These are phyloP conservation scores for Termitomyces sp. DNA, from an alignment of 768 basidiomycete genomes.

Conservation along the genomic window DNA sequence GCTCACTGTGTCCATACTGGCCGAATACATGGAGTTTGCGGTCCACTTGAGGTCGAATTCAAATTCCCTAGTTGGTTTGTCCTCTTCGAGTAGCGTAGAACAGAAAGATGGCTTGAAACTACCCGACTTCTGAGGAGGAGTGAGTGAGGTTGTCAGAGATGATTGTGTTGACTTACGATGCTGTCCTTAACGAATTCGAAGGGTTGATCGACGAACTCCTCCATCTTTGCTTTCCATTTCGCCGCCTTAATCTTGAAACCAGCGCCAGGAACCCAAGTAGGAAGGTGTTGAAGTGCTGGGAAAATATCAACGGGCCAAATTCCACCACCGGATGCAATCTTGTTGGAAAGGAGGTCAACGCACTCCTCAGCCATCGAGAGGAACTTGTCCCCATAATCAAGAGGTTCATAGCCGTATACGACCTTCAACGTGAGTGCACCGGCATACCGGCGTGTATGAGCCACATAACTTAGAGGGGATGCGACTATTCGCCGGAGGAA, in stretches of 20 bases:
- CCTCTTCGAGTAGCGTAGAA: constrained; percentile 53
- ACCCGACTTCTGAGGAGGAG: constrained; percentile 37
- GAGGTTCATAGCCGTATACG: constrained; percentile 59
- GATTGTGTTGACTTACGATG: constrained; percentile 41
- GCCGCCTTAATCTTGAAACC: constrained; percentile 62
- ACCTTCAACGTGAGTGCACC: constrained; percentile 57
- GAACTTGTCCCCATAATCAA: constrained; percentile 36
- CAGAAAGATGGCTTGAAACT: constrained; percentile 39
- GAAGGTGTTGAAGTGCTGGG: constrained; percentile 53
- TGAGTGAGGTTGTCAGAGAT: not conserved
- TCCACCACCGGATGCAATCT: constrained; percentile 42
- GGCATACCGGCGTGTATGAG: constrained; percentile 49
- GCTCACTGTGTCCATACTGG: constrained; percentile 64
- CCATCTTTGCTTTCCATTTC: constrained; percentile 62
- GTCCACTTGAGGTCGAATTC: constrained; percentile 78
- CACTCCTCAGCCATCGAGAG: constrained; percentile 41
- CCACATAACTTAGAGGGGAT: constrained; percentile 34
- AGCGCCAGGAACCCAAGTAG: constrained; percentile 66
- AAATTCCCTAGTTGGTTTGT: constrained; percentile 37
- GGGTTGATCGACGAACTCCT: constrained; percentile 63
- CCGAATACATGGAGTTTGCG: constrained; percentile 80
- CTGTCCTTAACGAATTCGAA: constrained; percentile 56
- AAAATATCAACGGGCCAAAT: constrained; percentile 52
- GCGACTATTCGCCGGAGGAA: constrained; percentile 58
- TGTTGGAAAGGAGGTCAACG: constrained; percentile 38